These are phyloP conservation scores for Candida jianshihensis DNA, from an alignment of 805 yeast genomes.

Conservation along the genomic window DNA sequence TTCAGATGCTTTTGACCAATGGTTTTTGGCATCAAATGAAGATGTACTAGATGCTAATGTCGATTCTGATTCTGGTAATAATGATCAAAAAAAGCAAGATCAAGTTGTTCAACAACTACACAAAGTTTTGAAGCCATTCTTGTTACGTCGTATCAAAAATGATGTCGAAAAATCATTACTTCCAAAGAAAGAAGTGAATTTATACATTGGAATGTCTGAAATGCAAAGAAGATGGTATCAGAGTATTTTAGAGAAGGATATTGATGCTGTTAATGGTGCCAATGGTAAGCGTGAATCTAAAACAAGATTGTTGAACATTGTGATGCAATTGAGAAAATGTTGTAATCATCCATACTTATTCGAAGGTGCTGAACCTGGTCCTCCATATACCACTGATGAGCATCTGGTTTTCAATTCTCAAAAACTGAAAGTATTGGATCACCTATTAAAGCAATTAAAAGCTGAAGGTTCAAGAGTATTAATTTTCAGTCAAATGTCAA, in stretches of 20 bases:
- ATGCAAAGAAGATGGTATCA: conserved; percentile 79
- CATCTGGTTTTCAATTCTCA: conserved; percentile 70
- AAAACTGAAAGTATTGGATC: conserved; percentile 66
- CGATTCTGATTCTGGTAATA: conserved; percentile 29
- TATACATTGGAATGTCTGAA: conserved; percentile 68
- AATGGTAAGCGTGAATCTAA: conserved; percentile 69
- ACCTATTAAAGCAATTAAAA: conserved; percentile 51
- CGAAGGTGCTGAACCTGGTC: conserved; percentile 89
- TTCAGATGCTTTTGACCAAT: conserved; percentile 64
- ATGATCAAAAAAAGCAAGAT: conserved; percentile 32
- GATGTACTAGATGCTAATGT: conserved; percentile 26
- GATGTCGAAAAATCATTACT: conserved; percentile 76
- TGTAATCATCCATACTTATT: conserved; percentile 81
- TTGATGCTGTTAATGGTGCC: conserved; percentile 82
- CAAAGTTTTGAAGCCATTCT: conserved; percentile 68
- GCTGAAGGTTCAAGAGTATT: conserved; percentile 71
- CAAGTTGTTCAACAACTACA: conserved; percentile 61
- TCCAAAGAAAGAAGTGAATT: conserved; percentile 69
- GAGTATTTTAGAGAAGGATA: conserved; percentile 67
- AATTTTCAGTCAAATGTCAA: conserved; percentile 78
- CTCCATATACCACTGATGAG: conserved; percentile 81
- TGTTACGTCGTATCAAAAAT: conserved; percentile 67
- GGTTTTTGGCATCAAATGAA: conserved; percentile 43
- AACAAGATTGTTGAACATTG: conserved; percentile 69
- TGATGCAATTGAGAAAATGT: conserved; percentile 80